These are phyloP conservation scores for Colletotrichum lindemuthianum DNA, from an alignment of 2,329 filamentous ascomycete genomes.

Conservation along the genomic window DNA sequence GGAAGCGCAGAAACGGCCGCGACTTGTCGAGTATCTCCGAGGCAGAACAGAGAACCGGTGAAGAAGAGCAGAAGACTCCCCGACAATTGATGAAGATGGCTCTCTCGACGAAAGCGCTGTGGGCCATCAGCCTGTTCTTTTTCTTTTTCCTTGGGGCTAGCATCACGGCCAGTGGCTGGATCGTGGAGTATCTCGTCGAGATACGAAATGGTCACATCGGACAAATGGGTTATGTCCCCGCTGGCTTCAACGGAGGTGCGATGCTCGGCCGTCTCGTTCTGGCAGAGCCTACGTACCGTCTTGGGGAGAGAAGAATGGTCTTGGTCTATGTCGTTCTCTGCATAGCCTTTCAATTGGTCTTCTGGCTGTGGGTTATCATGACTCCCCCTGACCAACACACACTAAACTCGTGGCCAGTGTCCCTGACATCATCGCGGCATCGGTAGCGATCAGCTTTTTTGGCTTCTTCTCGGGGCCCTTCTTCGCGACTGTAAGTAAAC, in stretches of 20 bases:
- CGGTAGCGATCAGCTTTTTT: constrained; percentile 63
- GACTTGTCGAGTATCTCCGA: constrained; percentile 37
- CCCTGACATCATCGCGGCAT: constrained; percentile 58
- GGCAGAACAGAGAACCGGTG: neutral
- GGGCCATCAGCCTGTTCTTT: constrained; percentile 70
- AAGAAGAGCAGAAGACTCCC: constrained; percentile 42
- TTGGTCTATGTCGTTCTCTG: constrained; percentile 62
- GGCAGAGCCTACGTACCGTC: constrained; percentile 67
- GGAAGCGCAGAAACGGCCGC: neutral
- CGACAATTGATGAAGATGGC: constrained; percentile 55
- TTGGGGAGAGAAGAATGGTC: constrained; percentile 68
- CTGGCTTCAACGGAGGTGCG: constrained; percentile 67
- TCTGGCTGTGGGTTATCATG: constrained; percentile 61
- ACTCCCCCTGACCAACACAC: neutral
- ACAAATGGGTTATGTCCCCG: constrained; percentile 69
- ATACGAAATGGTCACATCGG: constrained; percentile 67
- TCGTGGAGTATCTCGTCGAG: constrained; percentile 71
- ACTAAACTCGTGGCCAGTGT: constrained; percentile 43
- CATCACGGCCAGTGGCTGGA: constrained; percentile 69
- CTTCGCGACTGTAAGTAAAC: constrained; percentile 61
- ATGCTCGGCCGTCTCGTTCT: constrained; percentile 66
- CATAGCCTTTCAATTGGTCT: constrained; percentile 65
- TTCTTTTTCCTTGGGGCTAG: constrained; percentile 69
- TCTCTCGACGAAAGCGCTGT: constrained; percentile 58
- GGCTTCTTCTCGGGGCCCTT: constrained; percentile 69